Percentiles rank a stretch among this genome's conserved stretches.
These are phyloP conservation scores for Xerocomellus dryophilus DNA, from an alignment of 768 basidiomycete genomes.

Conservation along the genomic window DNA sequence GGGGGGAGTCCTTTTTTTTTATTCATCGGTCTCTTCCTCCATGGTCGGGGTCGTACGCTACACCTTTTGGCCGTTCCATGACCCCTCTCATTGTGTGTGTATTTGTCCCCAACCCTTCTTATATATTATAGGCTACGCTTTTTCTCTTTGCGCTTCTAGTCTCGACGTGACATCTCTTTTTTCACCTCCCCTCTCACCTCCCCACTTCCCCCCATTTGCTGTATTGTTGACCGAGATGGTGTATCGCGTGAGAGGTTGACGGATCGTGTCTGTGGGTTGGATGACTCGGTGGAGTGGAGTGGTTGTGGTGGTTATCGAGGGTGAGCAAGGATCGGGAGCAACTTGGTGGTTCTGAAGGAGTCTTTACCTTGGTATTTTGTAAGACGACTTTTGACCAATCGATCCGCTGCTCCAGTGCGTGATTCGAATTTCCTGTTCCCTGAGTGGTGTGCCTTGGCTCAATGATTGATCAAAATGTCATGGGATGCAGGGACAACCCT, in stretches of 20 bases:
- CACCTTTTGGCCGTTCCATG: constrained; percentile 11
- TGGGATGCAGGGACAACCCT: not conserved
- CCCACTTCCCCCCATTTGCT: not conserved
- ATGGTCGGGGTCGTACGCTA: constrained; percentile 12
- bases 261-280: constrained; percentile 15
- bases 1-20: constrained; percentile 14
- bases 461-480: not conserved
- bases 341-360: constrained; percentile 3
- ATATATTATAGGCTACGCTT: constrained; percentile 33
- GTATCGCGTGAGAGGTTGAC: constrained; percentile 10
- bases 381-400: constrained; percentile 9
- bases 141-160: constrained; percentile 17
- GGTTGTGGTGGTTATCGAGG: constrained; percentile 2
- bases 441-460: no score
- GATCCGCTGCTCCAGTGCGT: not conserved
- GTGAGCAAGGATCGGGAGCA: constrained; percentile 7
- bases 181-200: not conserved
- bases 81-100: constrained; percentile 18
- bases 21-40: constrained; percentile 10
- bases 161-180: constrained; percentile 18
- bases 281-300: constrained; percentile 10
- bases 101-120: constrained; percentile 25
- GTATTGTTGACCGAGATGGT: constrained; percentile 20
- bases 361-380: constrained; percentile 6
- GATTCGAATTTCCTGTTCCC: no score